Evolutionary conservation across 495 filamentous ascomycete genomes (phyloP), one percentile per base, ranked within the genome.

Genomic region (Trichoderma gamsii): DNA sequence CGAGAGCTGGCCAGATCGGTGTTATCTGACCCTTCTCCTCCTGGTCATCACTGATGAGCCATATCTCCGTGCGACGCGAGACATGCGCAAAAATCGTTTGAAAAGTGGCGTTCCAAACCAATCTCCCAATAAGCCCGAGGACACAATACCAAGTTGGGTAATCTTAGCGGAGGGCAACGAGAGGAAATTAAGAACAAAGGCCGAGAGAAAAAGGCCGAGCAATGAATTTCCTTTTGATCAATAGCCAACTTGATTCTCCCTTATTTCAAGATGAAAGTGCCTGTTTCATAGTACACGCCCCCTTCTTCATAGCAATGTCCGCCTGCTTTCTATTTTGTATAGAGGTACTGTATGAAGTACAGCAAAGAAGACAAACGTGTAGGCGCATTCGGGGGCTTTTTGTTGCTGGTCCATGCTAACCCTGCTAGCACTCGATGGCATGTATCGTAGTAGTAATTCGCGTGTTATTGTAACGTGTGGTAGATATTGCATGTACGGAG

Each of bases 371-470:
- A 15, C 56, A 21, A 25, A 61, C 5, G 4, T 7, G 35, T 12
- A 32, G 56, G 23, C 56, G 16, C 25, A 61, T 61, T 61, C 56
- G 56, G 56, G 56, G 56, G 56, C 56, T 61, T 61, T 61, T 61
- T 61, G 56, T n/a, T 32, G 56, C 32, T 61, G 56, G 56, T 25
- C 56, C 56, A 29, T 61, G 56, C 56, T 61, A 32, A 61, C 56
- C 56, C 56, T 61, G 56, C 56, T 61, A 61, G 56, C 27, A 29
- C 27, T n/a, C 18, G 52, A 61, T 32, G 23, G 56, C 27, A 61
- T 32, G 56, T 18, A 52, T 18, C 18, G 21, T 9, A 4, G 49
- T 32, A 61, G 56, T 15, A 61, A 61, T 27, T 32, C 56, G 56
- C 27, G 27, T 61, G 56, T 18, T 32, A 25, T 32, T 61, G 56